These are phyloP conservation scores for Fusarium sp. DNA, from an alignment of 2,329 filamentous ascomycete species.

Conservation along the genomic window DNA sequence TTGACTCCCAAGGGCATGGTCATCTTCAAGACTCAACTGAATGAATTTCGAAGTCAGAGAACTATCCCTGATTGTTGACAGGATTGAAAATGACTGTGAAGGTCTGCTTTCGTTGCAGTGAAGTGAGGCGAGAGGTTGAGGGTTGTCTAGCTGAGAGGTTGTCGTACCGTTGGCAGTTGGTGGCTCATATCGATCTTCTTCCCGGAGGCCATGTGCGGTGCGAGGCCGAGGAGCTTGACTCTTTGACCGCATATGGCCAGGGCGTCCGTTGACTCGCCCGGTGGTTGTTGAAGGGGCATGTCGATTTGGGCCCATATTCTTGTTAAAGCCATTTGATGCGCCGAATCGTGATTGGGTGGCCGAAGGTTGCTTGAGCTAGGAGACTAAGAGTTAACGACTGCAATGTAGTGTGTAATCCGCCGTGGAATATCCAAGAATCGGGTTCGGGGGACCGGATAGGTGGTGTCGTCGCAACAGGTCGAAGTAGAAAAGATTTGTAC, in stretches of 20 bases:
- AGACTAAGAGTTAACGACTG: constrained; percentile 17
- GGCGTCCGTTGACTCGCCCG: constrained; percentile 63
- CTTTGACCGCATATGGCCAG: constrained; percentile 63
- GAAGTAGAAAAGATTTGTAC: constrained; percentile 22
- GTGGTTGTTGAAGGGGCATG: constrained; percentile 65
- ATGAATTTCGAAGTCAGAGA: constrained; percentile 60
- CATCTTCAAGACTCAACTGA: constrained; percentile 59
- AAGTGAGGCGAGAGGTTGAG: constrained; percentile 36
- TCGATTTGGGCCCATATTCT: constrained; percentile 70
- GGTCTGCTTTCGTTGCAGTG: constrained; percentile 48
- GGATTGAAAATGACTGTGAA: constrained; percentile 48
- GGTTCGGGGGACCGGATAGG: not conserved
- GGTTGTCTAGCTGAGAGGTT: constrained; percentile 27
- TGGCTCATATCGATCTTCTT: constrained; percentile 58
- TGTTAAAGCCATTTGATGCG: constrained; percentile 67
- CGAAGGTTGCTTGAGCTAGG: constrained; percentile 56
- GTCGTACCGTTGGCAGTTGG: constrained; percentile 57
- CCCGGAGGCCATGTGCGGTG: constrained; percentile 59
- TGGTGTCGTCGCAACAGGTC: not conserved
- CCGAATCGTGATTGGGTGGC: constrained; percentile 56
- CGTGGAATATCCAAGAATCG: not conserved
- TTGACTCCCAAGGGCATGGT: constrained; percentile 59
- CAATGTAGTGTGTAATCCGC: not conserved
- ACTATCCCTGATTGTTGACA: constrained; percentile 59
- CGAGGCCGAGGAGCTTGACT: constrained; percentile 57